Base-by-base conservation (phyloP, 371 early-diverging fungal species). In the Apophysomyces trapeziformis region DNA sequence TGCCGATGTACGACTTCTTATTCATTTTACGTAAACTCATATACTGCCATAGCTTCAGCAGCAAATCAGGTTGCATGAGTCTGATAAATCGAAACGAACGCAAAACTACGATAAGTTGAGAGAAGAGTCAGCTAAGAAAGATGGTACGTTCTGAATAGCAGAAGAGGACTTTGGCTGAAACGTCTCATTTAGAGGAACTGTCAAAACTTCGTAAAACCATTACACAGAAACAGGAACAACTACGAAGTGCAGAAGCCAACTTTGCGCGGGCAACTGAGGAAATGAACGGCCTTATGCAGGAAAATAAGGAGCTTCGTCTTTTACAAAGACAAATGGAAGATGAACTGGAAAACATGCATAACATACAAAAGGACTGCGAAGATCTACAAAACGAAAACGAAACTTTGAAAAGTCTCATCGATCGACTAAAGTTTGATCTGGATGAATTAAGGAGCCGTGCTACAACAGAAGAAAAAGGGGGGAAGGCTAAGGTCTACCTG, bases 381-480 rank as follows among this genome's bases (percentile, higher is more conserved):
- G 43, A 47, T 2, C 61, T 57, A 9, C 64, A 64, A 36, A 13
- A 43, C 13, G 72, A 67, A 45, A 73, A 73, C 7, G 47, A 43
- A 1, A 63, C 56, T 26, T 46, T 73, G 32, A 57, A 70, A 21
- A 67, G 64, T n/a, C 44, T 68, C 14, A 70, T 73, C n/a, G 70
- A 76, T 68, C 54, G 58, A 13, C 68, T 73, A 46, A 76, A 76
- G 38, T 64, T 64, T 26, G 76, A 72, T 58, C 65, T 73, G 38
- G 75, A 75, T 63, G 72, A 75, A 54, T 65, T 68, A n/a, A 70
- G 64, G 59, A 45, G 46, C 13, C 46, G 16, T 6, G 46, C 46
- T 6, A 45, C 13, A 18, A 67, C 43, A 26, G 46, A 61, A 14
- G 26, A 26, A 26, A 38, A 26, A 26, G 43, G 18, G 38, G 11